phyloP scores from a whole-genome alignment of 345 rosid genomes.

The Populus tremula region DNA sequence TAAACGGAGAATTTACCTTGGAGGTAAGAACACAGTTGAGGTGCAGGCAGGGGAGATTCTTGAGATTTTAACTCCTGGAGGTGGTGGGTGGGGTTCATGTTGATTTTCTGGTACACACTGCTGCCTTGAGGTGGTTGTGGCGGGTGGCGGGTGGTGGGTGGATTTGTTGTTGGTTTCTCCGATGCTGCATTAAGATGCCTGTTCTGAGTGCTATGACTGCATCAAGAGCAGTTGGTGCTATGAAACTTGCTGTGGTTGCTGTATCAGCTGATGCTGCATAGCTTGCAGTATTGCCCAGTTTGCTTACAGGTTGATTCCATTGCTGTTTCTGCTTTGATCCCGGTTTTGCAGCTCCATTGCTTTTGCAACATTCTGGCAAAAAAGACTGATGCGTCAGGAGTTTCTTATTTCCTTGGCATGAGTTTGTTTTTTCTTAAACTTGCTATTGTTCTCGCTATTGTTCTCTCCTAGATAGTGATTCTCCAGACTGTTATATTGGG shows the following conservation, averaged over 20 bases:
- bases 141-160: not conserved
- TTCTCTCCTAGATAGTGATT: not conserved
- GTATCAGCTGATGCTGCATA: not conserved
- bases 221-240: not conserved
- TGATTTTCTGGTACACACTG: not conserved
- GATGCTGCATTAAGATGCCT: not conserved
- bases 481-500: not conserved
- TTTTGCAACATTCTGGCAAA: not conserved
- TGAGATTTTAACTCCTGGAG: conserved; percentile 87
- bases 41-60: conserved; percentile 79
- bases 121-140: not conserved
- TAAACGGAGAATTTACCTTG: conserved; percentile 59
- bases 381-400: not conserved
- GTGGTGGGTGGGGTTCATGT: conserved; percentile 75
- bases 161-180: not conserved
- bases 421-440: not conserved
- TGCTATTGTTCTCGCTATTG: not conserved
- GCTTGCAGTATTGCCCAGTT: not conserved
- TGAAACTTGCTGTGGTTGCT: not conserved
- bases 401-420: not conserved
- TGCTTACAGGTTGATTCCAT: not conserved
- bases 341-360: not conserved
- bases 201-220: not conserved
- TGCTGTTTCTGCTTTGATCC: not conserved
- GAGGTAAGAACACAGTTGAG: conserved; percentile 82